Evolutionary conservation across 73 alveolate species (phyloP).

Genomic region (Paramecium primaurelia): DNA sequence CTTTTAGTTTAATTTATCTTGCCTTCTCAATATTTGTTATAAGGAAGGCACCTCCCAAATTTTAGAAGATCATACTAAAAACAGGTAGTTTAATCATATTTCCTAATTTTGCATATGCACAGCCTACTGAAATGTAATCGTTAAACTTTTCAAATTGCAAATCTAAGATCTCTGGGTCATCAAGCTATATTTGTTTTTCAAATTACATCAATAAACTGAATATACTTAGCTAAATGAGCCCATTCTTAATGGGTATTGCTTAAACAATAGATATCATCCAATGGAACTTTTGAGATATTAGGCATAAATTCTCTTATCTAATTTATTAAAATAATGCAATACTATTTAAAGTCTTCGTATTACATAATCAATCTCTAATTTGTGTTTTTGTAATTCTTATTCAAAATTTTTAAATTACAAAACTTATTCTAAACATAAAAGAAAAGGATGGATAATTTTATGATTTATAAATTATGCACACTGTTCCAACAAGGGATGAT

Average conservation of each 20-base stretch:
- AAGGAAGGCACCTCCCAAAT: slow-evolving; percentile 18
- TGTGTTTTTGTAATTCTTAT: not conserved
- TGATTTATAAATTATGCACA: not conserved
- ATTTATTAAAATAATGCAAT: not conserved
- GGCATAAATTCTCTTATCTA: slow-evolving; percentile 13
- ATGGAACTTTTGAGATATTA: not conserved
- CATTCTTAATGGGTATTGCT: not conserved
- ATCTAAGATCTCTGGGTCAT: not conserved
- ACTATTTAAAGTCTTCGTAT: not conserved
- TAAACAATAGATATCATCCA: not conserved
- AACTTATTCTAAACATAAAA: not conserved
- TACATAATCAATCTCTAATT: not conserved
- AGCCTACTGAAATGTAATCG: slow-evolving; percentile 25
- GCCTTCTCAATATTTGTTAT: slow-evolving; percentile 8
- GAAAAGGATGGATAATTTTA: not conserved
- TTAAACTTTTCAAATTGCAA: not conserved
- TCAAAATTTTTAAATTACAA: not conserved
- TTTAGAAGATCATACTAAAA: not conserved
- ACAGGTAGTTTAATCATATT: not conserved
- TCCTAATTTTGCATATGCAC: slow-evolving; percentile 47
- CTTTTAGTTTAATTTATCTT: not conserved
- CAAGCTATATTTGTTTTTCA: slow-evolving; percentile 10
- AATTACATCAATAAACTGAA: not conserved
- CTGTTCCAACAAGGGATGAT: not conserved
- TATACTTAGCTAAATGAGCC: not conserved